These are phyloP conservation scores for Actinidia polygama DNA, from an alignment of 179 eudicot genomes.

Conservation along the genomic window DNA sequence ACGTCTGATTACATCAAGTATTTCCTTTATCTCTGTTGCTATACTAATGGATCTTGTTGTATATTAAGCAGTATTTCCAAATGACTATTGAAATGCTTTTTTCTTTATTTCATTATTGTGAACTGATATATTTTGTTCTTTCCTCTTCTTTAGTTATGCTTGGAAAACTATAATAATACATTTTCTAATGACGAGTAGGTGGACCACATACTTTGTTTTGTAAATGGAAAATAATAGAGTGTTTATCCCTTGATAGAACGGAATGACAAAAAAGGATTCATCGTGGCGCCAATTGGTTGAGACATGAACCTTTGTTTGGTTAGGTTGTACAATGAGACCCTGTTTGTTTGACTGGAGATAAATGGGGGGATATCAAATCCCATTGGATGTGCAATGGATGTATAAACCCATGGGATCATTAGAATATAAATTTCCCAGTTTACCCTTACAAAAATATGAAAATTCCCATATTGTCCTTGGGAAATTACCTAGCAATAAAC, in stretches of 20 bases:
- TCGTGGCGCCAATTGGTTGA: too few relatives aligned
- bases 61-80: background rate
- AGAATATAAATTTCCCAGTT: too few relatives aligned
- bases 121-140: background rate
- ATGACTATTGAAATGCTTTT: background rate
- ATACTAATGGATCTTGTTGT: background rate
- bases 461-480: too few relatives aligned
- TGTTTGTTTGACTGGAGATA: too few relatives aligned
- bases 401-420: too few relatives aligned
- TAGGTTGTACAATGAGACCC: too few relatives aligned
- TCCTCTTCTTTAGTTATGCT: background rate
- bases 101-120: background rate
- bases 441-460: too few relatives aligned
- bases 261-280: too few relatives aligned
- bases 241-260: background rate
- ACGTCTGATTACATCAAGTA: conserved; percentile 83
- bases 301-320: too few relatives aligned
- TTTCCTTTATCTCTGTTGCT: conserved; percentile 18
- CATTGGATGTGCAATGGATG: too few relatives aligned
- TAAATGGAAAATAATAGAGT: background rate
- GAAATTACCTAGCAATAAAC: too few relatives aligned
- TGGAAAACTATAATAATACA: background rate
- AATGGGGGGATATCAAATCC: too few relatives aligned
- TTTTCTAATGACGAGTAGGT: conserved; percentile 4
- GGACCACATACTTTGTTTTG: background rate